Evolutionary conservation across 495 filamentous ascomycete genomes (phyloP).

Genomic region (Eremomyces bilateralis): DNA sequence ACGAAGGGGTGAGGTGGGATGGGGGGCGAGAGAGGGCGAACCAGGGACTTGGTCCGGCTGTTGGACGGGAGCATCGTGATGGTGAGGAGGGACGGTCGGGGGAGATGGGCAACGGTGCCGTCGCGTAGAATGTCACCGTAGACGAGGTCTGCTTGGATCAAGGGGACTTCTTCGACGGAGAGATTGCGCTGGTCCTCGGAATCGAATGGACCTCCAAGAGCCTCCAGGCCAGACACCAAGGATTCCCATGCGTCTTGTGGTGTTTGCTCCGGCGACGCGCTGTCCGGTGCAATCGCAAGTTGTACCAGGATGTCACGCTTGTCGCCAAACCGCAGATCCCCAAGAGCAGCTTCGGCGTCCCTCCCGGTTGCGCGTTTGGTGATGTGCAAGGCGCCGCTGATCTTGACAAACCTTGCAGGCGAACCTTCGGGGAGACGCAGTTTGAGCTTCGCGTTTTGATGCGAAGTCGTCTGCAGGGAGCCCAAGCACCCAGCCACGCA

Average conservation of each 20-base stretch:
- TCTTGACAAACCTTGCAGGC: conserved; percentile 95
- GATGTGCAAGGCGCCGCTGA: conserved; percentile 88
- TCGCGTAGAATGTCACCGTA: conserved; percentile 92
- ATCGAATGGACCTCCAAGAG: conserved; percentile 76
- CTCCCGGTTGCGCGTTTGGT: conserved; percentile 94
- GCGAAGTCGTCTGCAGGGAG: conserved; percentile 85
- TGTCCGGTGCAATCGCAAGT: conserved; percentile 81
- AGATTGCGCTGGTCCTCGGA: conserved; percentile 63
- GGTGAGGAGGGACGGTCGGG: conserved; percentile 77
- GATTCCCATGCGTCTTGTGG: conserved; percentile 95
- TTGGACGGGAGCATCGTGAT: conserved; percentile 91
- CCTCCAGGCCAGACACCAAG: conserved; percentile 86
- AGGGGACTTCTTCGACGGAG: conserved; percentile 83
- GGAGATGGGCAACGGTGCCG: conserved; percentile 66
- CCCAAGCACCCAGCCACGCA: conserved; percentile 91
- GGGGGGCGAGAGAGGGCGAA: conserved; percentile 47
- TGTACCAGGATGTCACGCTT: conserved; percentile 89
- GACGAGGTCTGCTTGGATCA: conserved; percentile 85
- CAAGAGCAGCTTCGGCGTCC: conserved; percentile 81
- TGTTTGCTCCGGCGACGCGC: conserved; percentile 58
- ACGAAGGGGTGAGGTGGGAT: conserved; percentile 92
- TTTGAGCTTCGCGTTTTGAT: conserved; percentile 96
- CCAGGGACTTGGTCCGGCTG: conserved; percentile 32
- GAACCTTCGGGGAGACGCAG: conserved; percentile 88
- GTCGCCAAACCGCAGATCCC: conserved; percentile 88